These are phyloP conservation scores for Trematosphaeria pertusa DNA, from an alignment of 2,329 filamentous ascomycete genomes.

Conservation along the genomic window DNA sequence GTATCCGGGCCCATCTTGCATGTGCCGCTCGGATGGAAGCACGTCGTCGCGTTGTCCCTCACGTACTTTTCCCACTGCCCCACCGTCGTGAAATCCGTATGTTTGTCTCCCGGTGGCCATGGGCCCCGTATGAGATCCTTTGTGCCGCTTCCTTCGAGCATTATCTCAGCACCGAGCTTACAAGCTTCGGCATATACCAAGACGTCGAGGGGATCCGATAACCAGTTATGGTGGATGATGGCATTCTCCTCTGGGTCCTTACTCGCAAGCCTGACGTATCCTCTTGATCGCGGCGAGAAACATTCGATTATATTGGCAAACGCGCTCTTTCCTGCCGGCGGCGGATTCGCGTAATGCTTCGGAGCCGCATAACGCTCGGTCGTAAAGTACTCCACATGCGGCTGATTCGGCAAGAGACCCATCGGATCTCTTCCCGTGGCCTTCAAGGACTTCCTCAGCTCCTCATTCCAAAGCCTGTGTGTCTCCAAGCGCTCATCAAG, in stretches of 20 bases:
- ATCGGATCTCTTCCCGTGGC: slow-evolving; percentile 56
- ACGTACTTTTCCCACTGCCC: slow-evolving; percentile 65
- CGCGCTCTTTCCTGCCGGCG: slow-evolving; percentile 53
- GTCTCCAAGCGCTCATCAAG: slow-evolving; percentile 63
- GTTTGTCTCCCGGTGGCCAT: slow-evolving; percentile 60
- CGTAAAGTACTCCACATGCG: slow-evolving; percentile 66
- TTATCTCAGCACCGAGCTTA: slow-evolving; percentile 63
- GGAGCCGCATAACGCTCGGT: slow-evolving; percentile 67
- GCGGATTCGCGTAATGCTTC: slow-evolving; percentile 61
- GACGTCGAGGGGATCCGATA: slow-evolving; percentile 63
- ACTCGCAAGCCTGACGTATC: slow-evolving; percentile 58
- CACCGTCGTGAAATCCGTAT: slow-evolving; percentile 60
- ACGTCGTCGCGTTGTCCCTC: slow-evolving; percentile 63
- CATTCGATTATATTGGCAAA: slow-evolving; percentile 53
- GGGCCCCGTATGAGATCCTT: slow-evolving; percentile 64
- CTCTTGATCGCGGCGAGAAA: slow-evolving; percentile 61
- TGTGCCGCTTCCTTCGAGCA: slow-evolving; percentile 62
- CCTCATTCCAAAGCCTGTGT: slow-evolving; percentile 60
- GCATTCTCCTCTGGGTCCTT: slow-evolving; percentile 58
- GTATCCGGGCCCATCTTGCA: slow-evolving; percentile 55
- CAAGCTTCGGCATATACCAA: slow-evolving; percentile 64
- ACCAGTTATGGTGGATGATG: slow-evolving; percentile 62
- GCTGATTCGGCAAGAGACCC: slow-evolving; percentile 58
- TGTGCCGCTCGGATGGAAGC: slow-evolving; percentile 58
- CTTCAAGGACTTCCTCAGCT: slow-evolving; percentile 45